A percentile compares a stretch with the other conserved stretches of the same genome.
These are phyloP conservation scores for Triticum turgidum DNA, from an alignment of 176 grass and related monocot genomes.

Conservation along the genomic window DNA sequence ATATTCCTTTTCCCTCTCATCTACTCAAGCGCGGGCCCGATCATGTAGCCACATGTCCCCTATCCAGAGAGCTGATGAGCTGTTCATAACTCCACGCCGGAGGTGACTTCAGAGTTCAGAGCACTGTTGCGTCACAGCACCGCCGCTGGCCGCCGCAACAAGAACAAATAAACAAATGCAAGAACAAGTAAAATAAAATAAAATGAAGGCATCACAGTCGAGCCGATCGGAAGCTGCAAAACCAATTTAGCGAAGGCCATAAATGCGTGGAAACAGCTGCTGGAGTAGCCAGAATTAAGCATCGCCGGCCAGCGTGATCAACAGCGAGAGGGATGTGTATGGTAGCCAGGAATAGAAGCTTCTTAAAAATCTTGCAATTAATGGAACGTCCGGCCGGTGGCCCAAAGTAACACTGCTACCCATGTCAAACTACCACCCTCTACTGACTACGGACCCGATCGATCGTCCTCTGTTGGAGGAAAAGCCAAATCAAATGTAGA, in stretches of 20 bases:
- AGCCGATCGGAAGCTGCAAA: neutral
- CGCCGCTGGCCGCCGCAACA: neutral
- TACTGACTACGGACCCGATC: constrained; percentile 15
- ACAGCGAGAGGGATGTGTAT: neutral
- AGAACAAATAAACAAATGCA: neutral
- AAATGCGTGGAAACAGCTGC: neutral
- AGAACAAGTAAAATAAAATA: neutral
- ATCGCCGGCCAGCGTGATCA: neutral
- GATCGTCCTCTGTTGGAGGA: constrained; percentile 34
- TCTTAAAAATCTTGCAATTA: constrained; percentile 52
- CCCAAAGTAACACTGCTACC: constrained; percentile 37
- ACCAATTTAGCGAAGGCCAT: neutral
- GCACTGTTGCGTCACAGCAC: neutral
- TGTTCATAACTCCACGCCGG: constrained; percentile 18
- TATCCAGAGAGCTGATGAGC: neutral
- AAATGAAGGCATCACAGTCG: too few relatives aligned
- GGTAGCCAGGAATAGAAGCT: neutral
- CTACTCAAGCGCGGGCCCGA: constrained; percentile 14
- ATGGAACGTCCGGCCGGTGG: constrained; percentile 37
- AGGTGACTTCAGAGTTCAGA: constrained; percentile 11
- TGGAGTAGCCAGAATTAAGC: neutral
- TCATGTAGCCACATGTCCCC: constrained; percentile 13
- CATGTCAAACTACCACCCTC: constrained; percentile 44
- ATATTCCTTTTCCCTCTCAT: constrained; percentile 24
- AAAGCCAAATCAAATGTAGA: constrained; percentile 36